Conservation (phyloP, 129 eudicot species). For the Centella asiatica region DNA sequence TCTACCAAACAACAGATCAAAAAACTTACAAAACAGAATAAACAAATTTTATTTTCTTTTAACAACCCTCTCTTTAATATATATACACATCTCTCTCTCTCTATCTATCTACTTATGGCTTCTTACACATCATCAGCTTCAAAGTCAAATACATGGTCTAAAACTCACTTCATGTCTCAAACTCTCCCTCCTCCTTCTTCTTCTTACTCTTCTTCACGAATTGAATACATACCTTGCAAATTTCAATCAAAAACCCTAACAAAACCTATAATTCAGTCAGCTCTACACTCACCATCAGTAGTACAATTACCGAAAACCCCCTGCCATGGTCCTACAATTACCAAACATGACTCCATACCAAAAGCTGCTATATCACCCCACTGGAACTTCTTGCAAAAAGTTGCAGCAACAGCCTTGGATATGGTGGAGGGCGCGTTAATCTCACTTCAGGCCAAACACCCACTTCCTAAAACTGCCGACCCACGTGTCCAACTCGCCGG, state of each 20-base stretch:
- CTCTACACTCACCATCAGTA: conserved; percentile 3
- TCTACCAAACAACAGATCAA: not conserved
- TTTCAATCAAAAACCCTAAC: not conserved
- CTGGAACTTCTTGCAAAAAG: conserved; percentile 16
- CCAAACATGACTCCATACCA: not conserved
- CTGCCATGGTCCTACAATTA: not conserved
- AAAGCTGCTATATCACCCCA: not conserved
- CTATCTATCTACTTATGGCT: too few species aligned
- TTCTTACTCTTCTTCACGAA: not conserved
- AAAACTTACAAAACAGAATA: too few species aligned
- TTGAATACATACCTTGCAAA: not conserved
- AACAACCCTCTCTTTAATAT: not conserved
- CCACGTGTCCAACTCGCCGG: conserved; percentile 21
- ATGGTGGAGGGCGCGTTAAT: conserved; percentile 7
- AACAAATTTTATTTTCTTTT: not conserved
- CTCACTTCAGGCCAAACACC: conserved; percentile 3
- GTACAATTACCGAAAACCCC: not conserved
- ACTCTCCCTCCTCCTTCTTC: not conserved
- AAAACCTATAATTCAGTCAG: not conserved
- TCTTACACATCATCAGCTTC: not conserved
- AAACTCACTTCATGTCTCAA: not conserved
- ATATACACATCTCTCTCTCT: too few species aligned
- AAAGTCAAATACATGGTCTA: not conserved
- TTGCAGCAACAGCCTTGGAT: conserved; percentile 4
- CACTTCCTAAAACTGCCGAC: conserved; percentile 20